Percentiles rank a stretch among this genome's conserved stretches.
phyloP scores from a whole-genome alignment of 208 protist species.

The Crithidia fasciculata region DNA sequence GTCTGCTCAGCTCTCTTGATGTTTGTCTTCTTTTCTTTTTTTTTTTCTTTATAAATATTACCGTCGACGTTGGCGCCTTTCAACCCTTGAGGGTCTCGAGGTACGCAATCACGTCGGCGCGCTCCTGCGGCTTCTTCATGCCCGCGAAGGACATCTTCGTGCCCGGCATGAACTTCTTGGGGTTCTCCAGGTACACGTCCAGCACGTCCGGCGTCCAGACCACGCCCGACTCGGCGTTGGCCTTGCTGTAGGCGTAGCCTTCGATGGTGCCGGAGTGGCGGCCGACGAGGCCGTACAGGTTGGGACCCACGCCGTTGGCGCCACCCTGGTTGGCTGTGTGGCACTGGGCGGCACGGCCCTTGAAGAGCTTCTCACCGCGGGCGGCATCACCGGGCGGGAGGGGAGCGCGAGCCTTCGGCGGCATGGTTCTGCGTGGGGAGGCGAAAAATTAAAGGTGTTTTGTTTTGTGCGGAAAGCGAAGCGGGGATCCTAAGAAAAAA shows the following conservation, averaged over 20 bases:
- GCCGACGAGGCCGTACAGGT: slow-evolving; percentile 92
- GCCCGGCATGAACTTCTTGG: slow-evolving; percentile 98
- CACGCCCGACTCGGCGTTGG: slow-evolving; percentile 94
- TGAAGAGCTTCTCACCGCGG: slow-evolving; percentile 94
- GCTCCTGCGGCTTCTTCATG: slow-evolving; percentile 94
- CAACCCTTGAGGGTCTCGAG: slow-evolving; percentile 73
- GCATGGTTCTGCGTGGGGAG: slow-evolving; percentile 42
- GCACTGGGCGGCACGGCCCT: slow-evolving; percentile 94
- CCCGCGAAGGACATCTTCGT: slow-evolving; percentile 98
- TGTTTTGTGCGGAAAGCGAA: background rate
- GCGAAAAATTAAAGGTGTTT: background rate
- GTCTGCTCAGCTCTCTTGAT: background rate
- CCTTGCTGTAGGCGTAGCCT: slow-evolving; percentile 95
- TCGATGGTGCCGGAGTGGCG: slow-evolving; percentile 91
- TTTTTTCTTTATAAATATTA: background rate
- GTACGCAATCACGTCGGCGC: slow-evolving; percentile 96
- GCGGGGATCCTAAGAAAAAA: background rate
- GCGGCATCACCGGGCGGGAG: slow-evolving; percentile 80
- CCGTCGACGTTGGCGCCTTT: background rate
- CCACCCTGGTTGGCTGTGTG: slow-evolving; percentile 91
- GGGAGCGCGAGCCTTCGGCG: slow-evolving; percentile 72
- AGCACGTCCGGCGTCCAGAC: slow-evolving; percentile 94
- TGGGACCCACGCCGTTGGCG: slow-evolving; percentile 92
- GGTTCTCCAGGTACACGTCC: slow-evolving; percentile 96
- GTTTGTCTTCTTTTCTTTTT: background rate